Conservation (phyloP, 306 rosid species). For the Acacia melanoxylon region DNA sequence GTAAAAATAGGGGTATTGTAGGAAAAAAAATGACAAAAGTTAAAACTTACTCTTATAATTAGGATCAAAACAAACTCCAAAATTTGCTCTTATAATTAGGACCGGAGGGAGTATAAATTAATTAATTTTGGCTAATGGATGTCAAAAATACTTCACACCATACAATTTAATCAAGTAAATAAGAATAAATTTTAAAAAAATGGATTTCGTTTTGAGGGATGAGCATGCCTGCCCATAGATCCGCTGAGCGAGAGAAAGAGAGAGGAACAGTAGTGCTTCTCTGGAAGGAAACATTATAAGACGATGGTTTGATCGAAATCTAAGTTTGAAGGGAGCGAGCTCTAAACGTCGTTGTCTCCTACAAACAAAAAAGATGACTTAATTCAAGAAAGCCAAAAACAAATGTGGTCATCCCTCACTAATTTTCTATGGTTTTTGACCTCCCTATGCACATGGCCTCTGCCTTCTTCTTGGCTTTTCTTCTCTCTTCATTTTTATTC, state of each 20-base stretch:
- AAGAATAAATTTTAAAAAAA: too few relatives aligned
- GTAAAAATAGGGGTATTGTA: too few relatives aligned
- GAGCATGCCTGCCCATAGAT: too few relatives aligned
- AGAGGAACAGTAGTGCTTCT: background rate
- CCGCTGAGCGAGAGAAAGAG: background rate
- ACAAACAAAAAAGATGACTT: slow-evolving; percentile 7
- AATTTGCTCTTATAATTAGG: too few relatives aligned
- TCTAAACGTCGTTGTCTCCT: slow-evolving; percentile 42
- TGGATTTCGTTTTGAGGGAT: too few relatives aligned
- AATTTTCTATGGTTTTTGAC: slow-evolving; percentile 71
- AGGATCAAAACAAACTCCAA: too few relatives aligned
- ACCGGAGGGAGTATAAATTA: too few relatives aligned
- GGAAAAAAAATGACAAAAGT: too few relatives aligned
- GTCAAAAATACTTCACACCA: too few relatives aligned
- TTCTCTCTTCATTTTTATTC: slow-evolving; percentile 49
- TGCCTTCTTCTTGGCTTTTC: slow-evolving; percentile 47
- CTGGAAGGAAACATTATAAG: slow-evolving; percentile 26
- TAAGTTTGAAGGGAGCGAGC: slow-evolving; percentile 34
- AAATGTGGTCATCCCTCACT: slow-evolving; percentile 24
- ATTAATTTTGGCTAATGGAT: too few relatives aligned
- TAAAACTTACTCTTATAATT: too few relatives aligned
- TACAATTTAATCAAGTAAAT: too few relatives aligned
- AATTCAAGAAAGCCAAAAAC: background rate
- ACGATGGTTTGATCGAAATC: slow-evolving; percentile 26
- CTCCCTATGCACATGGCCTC: slow-evolving; percentile 97